These are phyloP conservation scores for Acmispon strigosus DNA, from an alignment of 306 rosid species.

Conservation along the genomic window DNA sequence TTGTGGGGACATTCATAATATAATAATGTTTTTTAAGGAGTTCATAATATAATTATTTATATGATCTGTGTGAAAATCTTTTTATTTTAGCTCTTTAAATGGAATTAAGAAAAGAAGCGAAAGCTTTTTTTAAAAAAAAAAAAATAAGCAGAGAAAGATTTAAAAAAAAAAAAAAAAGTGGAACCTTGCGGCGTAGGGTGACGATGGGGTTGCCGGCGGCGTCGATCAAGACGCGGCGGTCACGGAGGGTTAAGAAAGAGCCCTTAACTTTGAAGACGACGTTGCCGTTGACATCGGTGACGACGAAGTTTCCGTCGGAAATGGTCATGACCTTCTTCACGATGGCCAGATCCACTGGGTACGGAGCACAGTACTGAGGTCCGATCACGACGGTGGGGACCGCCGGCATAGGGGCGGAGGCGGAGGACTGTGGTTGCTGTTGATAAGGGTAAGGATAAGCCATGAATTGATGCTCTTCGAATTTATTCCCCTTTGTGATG, in stretches of 20 bases:
- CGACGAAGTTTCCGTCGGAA: slow-evolving; percentile 29
- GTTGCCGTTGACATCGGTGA: slow-evolving; percentile 42
- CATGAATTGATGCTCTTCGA: not conserved
- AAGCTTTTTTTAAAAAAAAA: too few relatives aligned
- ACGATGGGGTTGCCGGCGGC: slow-evolving; percentile 33
- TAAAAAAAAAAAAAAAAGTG: not conserved
- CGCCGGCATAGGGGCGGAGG: slow-evolving; percentile 2
- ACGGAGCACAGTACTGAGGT: slow-evolving; percentile 36
- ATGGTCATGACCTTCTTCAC: slow-evolving; percentile 32
- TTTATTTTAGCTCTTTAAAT: too few relatives aligned
- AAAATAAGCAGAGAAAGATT: too few relatives aligned
- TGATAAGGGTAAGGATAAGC: not conserved
- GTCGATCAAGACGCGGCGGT: slow-evolving; percentile 38
- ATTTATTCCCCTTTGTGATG: too few relatives aligned
- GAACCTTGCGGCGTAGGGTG: slow-evolving; percentile 36
- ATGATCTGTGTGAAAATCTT: too few relatives aligned
- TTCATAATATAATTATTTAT: too few relatives aligned
- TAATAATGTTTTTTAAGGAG: too few relatives aligned
- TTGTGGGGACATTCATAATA: too few relatives aligned
- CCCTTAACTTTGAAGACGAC: slow-evolving; percentile 41
- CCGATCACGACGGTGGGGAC: slow-evolving; percentile 20
- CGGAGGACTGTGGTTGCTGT: not conserved
- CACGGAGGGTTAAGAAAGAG: slow-evolving; percentile 17
- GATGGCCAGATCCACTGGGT: slow-evolving; percentile 32
- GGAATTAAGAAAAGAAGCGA: too few relatives aligned